A percentile compares a stretch with the other conserved stretches of the same genome.
These are phyloP conservation scores for Cardiospermum halicacabum DNA, from an alignment of 345 rosid genomes.

Conservation along the genomic window DNA sequence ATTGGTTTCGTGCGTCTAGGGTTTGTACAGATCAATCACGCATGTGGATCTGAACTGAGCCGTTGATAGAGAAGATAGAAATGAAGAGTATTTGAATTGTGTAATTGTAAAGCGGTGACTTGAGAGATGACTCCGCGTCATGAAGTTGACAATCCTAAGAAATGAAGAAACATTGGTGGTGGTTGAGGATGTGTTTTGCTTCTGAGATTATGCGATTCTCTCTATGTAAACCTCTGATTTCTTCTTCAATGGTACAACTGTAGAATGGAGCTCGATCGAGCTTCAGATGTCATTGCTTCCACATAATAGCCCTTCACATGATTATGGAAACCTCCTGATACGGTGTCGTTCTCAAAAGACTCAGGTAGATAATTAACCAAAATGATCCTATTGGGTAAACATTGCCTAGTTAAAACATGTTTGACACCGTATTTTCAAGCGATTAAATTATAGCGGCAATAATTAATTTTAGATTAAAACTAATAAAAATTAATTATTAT, in stretches of 20 bases:
- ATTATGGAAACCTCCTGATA: not conserved
- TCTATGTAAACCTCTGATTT: not conserved
- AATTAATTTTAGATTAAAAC: too few relatives aligned
- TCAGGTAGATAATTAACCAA: too few relatives aligned
- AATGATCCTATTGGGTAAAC: too few relatives aligned
- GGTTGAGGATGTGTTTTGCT: not conserved
- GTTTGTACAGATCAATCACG: conserved; percentile 19
- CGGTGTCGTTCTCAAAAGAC: not conserved
- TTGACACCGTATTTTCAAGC: too few relatives aligned
- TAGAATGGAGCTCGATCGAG: conserved; percentile 1
- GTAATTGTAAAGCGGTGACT: not conserved
- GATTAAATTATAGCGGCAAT: too few relatives aligned
- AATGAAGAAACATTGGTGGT: not conserved
- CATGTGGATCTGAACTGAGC: not conserved
- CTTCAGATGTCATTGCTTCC: not conserved
- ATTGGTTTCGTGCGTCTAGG: conserved; percentile 20
- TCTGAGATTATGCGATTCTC: not conserved
- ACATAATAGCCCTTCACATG: not conserved
- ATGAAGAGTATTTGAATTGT: too few relatives aligned
- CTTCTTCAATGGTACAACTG: not conserved
- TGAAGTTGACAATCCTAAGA: not conserved
- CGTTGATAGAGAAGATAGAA: conserved; percentile 14
- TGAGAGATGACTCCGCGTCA: not conserved
- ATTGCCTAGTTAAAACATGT: too few relatives aligned
- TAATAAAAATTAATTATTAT: too few relatives aligned